phyloP scores from a whole-genome alignment of 1,284 basidiomycete genomes.

The Stygiomarasmius scandens region DNA sequence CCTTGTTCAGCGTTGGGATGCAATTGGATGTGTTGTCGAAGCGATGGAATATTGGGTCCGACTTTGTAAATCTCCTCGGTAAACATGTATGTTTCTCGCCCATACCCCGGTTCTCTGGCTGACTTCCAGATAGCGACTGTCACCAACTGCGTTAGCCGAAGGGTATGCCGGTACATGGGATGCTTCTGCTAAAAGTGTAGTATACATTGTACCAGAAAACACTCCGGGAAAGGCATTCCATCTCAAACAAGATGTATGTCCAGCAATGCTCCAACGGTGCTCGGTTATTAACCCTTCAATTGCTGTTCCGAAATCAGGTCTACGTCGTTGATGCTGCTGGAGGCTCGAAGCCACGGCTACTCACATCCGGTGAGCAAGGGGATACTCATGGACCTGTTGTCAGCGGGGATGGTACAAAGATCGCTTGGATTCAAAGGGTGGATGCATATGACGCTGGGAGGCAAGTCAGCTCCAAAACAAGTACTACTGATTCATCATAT shows the following conservation, averaged over 20 bases:
- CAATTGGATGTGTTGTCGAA: constrained; percentile 41
- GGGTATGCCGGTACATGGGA: constrained; percentile 78
- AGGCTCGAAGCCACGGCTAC: constrained; percentile 50
- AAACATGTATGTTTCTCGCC: constrained; percentile 50
- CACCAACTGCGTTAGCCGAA: constrained; percentile 77
- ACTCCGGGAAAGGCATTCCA: constrained; percentile 72
- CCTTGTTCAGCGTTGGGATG: constrained; percentile 69
- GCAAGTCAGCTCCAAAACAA: constrained; percentile 53
- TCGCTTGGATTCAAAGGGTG: constrained; percentile 85
- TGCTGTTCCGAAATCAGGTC: constrained; percentile 44
- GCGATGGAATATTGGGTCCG: constrained; percentile 53
- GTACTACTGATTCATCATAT: constrained; percentile 33
- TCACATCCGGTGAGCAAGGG: constrained; percentile 84
- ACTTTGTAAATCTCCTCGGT: constrained; percentile 63
- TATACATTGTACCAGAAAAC: constrained; percentile 87
- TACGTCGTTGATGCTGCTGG: constrained; percentile 63
- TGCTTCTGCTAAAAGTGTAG: constrained; percentile 64
- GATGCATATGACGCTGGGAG: constrained; percentile 88
- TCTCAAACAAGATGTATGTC: constrained; percentile 75
- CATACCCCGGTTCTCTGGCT: background rate
- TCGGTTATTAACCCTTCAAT: background rate
- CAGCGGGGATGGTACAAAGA: constrained; percentile 65
- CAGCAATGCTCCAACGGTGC: background rate
- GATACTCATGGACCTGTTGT: constrained; percentile 75
- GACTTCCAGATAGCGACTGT: constrained; percentile 42